Percentiles rank a stretch among this genome's conserved stretches.
Evolutionary conservation across 306 rosid genomes (phyloP).

Genomic region (Cucumis melo): DNA sequence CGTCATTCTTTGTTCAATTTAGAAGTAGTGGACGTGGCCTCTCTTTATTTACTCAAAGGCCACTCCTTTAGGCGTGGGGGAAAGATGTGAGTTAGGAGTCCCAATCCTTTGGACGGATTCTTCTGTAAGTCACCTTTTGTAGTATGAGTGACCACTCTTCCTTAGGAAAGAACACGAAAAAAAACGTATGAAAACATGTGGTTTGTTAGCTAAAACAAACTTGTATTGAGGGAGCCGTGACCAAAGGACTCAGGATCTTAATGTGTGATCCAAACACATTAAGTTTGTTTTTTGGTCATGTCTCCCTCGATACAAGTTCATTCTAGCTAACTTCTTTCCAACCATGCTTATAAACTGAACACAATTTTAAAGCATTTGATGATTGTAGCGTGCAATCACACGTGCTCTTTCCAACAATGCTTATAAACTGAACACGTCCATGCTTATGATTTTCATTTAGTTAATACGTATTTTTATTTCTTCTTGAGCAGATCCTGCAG

Average conservation of each 20-base stretch:
- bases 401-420: neutral
- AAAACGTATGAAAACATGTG: neutral
- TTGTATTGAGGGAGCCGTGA: neutral
- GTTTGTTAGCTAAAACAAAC: neutral
- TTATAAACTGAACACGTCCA: neutral
- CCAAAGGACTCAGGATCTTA: too few species aligned
- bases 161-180: too few species aligned
- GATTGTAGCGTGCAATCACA: neutral
- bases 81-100: too few species aligned
- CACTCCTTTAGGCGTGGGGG: too few species aligned
- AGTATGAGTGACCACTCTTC: too few species aligned
- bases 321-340: neutral
- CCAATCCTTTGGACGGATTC: too few species aligned
- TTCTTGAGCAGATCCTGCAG: constrained; percentile 61
- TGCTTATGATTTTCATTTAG: constrained; percentile 2
- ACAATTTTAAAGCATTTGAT: neutral
- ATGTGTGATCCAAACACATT: too few species aligned
- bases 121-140: too few species aligned
- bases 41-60: too few species aligned
- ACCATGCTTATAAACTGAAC: neutral
- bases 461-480: constrained; percentile 3
- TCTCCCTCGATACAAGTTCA: too few species aligned
- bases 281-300: neutral
- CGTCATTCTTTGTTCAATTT: too few species aligned
- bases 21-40: too few species aligned